Evolutionary conservation across 306 rosid genomes (phyloP).

Genomic region (Acmispon strigosus): DNA sequence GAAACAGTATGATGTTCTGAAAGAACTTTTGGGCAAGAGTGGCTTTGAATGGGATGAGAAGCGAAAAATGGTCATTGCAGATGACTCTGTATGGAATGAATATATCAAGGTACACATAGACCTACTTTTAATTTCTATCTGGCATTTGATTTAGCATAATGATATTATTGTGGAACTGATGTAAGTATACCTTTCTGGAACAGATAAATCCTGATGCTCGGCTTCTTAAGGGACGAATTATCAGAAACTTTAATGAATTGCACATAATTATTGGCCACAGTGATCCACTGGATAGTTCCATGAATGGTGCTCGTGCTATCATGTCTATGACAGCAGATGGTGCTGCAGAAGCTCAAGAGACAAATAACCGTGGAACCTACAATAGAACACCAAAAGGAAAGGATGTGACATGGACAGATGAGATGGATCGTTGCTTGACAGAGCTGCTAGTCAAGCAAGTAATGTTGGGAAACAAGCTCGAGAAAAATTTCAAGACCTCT

Average conservation of each 20-base stretch:
- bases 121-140: neutral
- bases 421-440: slow-evolving; percentile 47
- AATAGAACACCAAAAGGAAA: slow-evolving; percentile 29
- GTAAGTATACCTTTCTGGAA: neutral
- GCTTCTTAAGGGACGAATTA: slow-evolving; percentile 39
- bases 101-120: slow-evolving; percentile 36
- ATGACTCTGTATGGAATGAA: slow-evolving; percentile 42
- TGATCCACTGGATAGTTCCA: slow-evolving; percentile 35
- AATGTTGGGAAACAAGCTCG: slow-evolving; percentile 47
- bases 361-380: slow-evolving; percentile 18
- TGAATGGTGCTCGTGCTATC: slow-evolving; percentile 17
- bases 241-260: slow-evolving; percentile 42
- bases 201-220: slow-evolving; percentile 51
- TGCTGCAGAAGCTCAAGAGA: slow-evolving; percentile 31
- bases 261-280: slow-evolving; percentile 36
- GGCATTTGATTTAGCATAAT: slow-evolving; percentile 9
- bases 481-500: slow-evolving; percentile 37
- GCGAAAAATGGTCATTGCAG: slow-evolving; percentile 42
- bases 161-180: neutral
- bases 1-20: slow-evolving; percentile 33
- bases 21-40: slow-evolving; percentile 29
- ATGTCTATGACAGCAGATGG: slow-evolving; percentile 31
- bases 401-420: slow-evolving; percentile 41
- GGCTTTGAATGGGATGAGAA: slow-evolving; percentile 51
- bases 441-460: slow-evolving; percentile 44